Conservation (phyloP, 176 grass and related monocot species). For the Carex scoparia region DNA sequence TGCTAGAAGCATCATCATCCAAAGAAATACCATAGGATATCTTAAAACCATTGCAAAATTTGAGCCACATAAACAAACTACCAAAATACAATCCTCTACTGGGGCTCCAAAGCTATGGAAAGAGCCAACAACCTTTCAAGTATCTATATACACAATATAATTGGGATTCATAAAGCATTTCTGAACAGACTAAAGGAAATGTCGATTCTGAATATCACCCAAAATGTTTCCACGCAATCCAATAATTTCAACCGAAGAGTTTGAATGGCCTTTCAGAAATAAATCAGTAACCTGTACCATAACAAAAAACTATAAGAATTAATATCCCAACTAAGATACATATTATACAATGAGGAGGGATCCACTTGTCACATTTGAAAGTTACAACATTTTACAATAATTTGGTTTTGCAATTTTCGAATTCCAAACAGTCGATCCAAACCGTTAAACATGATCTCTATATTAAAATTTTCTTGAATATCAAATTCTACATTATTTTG, state of each 20-base stretch:
- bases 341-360: not conserved
- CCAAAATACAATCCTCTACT: not conserved
- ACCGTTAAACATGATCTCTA: too few relatives aligned
- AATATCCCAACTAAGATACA: not conserved
- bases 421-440: too few relatives aligned
- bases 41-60: not conserved
- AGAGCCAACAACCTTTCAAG: not conserved
- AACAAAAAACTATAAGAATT: slow-evolving; percentile 2
- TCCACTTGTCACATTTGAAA: too few relatives aligned
- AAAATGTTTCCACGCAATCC: slow-evolving; percentile 60
- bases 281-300: slow-evolving; percentile 59
- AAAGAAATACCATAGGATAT: not conserved
- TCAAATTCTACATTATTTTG: too few relatives aligned
- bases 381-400: too few relatives aligned
- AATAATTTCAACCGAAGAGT: slow-evolving; percentile 45
- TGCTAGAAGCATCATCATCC: not conserved
- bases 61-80: not conserved
- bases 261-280: slow-evolving; percentile 78
- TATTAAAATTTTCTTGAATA: too few relatives aligned
- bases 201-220: slow-evolving; percentile 16
- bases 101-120: not conserved
- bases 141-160: not conserved
- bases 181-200: slow-evolving; percentile 14
- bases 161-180: not conserved
- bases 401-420: too few relatives aligned